A percentile compares a stretch with the other conserved stretches of the same genome.
phyloP scores from a whole-genome alignment of 2,329 filamentous ascomycete species.

The Aurifilum marmelostoma region DNA sequence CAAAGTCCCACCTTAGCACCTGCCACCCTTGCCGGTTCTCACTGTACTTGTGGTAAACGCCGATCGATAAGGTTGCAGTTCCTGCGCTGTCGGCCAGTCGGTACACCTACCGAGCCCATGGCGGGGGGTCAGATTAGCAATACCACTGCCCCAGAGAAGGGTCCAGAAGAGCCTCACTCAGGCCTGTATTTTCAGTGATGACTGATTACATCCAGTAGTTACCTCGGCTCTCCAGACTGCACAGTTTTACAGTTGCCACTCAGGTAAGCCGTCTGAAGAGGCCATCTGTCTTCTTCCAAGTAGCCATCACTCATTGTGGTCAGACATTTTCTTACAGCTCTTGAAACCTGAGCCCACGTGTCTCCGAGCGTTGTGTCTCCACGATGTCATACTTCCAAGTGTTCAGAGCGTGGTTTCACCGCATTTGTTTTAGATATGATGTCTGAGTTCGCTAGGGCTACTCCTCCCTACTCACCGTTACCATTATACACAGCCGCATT shows the following conservation, averaged over 20 bases:
- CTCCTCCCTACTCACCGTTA: neutral
- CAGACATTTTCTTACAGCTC: neutral
- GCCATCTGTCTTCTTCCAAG: neutral
- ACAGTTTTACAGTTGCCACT: neutral
- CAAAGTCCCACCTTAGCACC: neutral
- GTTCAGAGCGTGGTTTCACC: neutral
- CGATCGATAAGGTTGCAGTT: conserved; percentile 14
- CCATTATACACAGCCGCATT: neutral
- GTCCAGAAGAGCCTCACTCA: conserved; percentile 15
- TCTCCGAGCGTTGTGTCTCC: neutral
- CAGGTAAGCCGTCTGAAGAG: neutral
- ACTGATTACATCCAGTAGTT: neutral
- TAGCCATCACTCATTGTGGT: neutral
- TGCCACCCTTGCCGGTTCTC: conserved; percentile 2
- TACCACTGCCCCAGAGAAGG: neutral
- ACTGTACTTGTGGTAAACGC: neutral
- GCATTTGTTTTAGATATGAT: neutral
- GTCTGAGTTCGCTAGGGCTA: neutral
- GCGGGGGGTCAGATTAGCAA: neutral
- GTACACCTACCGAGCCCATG: conserved; percentile 1
- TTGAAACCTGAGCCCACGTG: neutral
- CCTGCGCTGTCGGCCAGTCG: neutral
- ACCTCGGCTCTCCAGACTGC: neutral
- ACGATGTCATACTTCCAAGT: neutral
- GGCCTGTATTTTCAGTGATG: neutral